Percentiles rank a stretch among this genome's conserved stretches.
Evolutionary conservation across 805 yeast genomes (phyloP).

Genomic region (Cyberlindnera meyerae): DNA sequence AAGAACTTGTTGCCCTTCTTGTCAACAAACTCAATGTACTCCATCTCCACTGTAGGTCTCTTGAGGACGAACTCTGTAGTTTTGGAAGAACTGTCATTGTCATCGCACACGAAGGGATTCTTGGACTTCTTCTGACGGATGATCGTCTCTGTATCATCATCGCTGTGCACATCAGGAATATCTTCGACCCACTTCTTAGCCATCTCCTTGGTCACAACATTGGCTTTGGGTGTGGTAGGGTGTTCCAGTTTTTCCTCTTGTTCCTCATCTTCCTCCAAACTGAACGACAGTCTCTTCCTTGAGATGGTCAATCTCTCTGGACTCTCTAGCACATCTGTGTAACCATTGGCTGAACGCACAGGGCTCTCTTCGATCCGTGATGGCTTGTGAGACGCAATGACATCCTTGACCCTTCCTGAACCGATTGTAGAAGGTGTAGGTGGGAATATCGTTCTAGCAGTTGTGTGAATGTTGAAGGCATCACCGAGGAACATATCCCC

Average conservation of each 20-base stretch:
- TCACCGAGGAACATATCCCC: constrained; percentile 4
- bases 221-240: constrained; percentile 31
- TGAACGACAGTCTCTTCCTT: constrained; percentile 13
- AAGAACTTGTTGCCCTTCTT: constrained; percentile 30
- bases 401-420: constrained; percentile 22
- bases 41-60: constrained; percentile 17
- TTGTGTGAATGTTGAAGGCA: constrained; percentile 5
- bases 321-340: background rate
- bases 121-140: constrained; percentile 11
- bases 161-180: constrained; percentile 13
- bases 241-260: constrained; percentile 10
- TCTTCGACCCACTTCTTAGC: constrained; percentile 32
- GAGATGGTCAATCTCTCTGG: constrained; percentile 6
- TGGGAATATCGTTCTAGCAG: constrained; percentile 24
- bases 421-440: constrained; percentile 29
- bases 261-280: constrained; percentile 15
- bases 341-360: constrained; percentile 4
- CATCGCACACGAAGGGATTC: constrained; percentile 22
- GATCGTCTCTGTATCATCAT: constrained; percentile 18
- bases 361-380: constrained; percentile 5
- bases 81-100: background rate
- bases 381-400: constrained; percentile 3
- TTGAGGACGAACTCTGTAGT: constrained; percentile 11
- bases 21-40: constrained; percentile 28
- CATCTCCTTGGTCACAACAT: constrained; percentile 29